Evolutionary conservation across 1,139 yeast species (phyloP).

Genomic region (Geotrichum restrictum): DNA sequence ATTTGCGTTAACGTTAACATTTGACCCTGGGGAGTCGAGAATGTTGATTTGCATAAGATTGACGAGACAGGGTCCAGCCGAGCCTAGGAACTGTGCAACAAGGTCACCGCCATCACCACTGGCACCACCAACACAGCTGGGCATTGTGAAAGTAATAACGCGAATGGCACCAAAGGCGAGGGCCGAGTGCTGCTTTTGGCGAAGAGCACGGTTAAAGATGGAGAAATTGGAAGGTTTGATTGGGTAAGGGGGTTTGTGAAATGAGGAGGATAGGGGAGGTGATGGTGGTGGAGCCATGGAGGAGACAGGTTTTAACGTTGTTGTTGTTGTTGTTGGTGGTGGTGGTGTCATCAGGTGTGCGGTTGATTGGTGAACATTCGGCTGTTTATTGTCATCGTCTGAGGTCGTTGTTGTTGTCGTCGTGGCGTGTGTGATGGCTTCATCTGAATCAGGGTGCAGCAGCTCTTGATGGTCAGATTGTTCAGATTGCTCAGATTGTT

Average conservation of each 20-base stretch:
- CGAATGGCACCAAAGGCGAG: background rate
- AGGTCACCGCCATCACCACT: background rate
- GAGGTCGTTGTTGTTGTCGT: background rate
- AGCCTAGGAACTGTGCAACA: background rate
- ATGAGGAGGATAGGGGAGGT: background rate
- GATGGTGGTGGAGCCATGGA: background rate
- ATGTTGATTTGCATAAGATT: conserved; percentile 4
- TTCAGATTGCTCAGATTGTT: no score
- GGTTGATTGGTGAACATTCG: no score
- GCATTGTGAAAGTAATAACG: conserved; percentile 3
- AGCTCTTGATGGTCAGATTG: no score
- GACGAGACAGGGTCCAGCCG: background rate
- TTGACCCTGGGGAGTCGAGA: conserved; percentile 1
- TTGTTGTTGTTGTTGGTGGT: no score
- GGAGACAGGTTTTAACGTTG: no score
- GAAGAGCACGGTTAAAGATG: background rate
- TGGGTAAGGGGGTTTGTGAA: background rate
- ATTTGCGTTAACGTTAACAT: no score
- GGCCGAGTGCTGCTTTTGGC: background rate
- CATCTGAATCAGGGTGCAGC: no score
- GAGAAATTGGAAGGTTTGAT: background rate
- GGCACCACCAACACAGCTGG: background rate
- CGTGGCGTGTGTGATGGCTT: background rate
- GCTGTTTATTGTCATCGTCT: no score
- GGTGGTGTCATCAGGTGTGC: no score